These are phyloP conservation scores for Shiraia sp. DNA, from an alignment of 2,329 filamentous ascomycete species.

Conservation along the genomic window DNA sequence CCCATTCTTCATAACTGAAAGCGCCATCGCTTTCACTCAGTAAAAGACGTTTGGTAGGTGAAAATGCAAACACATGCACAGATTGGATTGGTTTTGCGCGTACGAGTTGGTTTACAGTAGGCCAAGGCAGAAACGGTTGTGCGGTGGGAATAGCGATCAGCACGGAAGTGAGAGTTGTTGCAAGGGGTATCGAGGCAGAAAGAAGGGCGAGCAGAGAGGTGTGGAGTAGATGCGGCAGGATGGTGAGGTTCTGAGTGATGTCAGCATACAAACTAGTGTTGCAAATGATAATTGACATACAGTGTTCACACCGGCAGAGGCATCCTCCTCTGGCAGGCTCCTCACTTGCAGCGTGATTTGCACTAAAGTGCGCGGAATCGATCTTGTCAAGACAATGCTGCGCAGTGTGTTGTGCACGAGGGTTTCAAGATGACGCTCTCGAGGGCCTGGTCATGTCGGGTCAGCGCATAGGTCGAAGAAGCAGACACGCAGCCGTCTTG, in stretches of 20 bases:
- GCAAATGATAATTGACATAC: slow-evolving; percentile 50
- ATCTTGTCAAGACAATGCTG: slow-evolving; percentile 73
- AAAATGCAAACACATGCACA: slow-evolving; percentile 82
- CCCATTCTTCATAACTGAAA: slow-evolving; percentile 78
- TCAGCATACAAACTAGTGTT: slow-evolving; percentile 9
- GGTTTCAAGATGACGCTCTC: slow-evolving; percentile 75
- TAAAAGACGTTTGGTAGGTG: slow-evolving; percentile 66
- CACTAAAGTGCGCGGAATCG: slow-evolving; percentile 76
- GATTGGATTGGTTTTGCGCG: slow-evolving; percentile 75
- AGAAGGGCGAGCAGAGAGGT: slow-evolving; percentile 81
- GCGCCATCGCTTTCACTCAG: slow-evolving; percentile 79
- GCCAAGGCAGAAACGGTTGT: slow-evolving; percentile 54
- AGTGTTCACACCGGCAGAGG: slow-evolving; percentile 62
- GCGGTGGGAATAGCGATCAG: slow-evolving; percentile 75
- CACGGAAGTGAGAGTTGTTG: slow-evolving; percentile 76
- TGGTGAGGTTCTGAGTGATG: slow-evolving; percentile 66
- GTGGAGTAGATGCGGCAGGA: slow-evolving; percentile 83
- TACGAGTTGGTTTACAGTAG: slow-evolving; percentile 65
- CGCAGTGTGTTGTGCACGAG: slow-evolving; percentile 72
- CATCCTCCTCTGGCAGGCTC: slow-evolving; percentile 68
- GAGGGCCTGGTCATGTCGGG: slow-evolving; percentile 37
- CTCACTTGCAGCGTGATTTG: slow-evolving; percentile 81
- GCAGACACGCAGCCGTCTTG: background rate
- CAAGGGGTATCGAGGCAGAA: slow-evolving; percentile 80
- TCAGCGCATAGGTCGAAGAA: background rate